phyloP scores from a whole-genome alignment of 1,284 basidiomycete species.

The Trametes versicolor region DNA sequence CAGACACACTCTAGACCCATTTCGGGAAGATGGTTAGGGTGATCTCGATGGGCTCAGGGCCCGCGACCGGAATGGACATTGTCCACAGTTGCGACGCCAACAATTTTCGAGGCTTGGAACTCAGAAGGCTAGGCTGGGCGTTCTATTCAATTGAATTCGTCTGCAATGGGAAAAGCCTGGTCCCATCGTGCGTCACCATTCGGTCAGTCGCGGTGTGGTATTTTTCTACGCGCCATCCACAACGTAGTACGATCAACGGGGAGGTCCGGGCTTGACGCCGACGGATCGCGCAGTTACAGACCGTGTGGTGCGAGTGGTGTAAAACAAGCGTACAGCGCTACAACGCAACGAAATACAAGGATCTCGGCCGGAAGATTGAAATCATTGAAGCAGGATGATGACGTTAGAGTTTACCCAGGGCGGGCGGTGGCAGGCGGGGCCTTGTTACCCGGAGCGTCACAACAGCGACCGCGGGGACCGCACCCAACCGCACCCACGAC shows the following conservation, averaged over 20 bases:
- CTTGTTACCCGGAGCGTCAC: constrained; percentile 29
- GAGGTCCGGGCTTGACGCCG: not conserved
- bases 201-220: not conserved
- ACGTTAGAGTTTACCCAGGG: constrained; percentile 34
- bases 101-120: constrained; percentile 14
- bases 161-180: constrained; percentile 2
- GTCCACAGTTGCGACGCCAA: constrained; percentile 7
- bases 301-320: not conserved
- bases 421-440: constrained; percentile 16
- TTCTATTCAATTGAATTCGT: not conserved
- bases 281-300: constrained; percentile 1
- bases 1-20: not conserved
- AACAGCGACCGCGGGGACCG: constrained; percentile 27
- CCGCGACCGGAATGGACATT: constrained; percentile 20
- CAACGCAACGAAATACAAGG: constrained; percentile 11
- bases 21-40: not conserved
- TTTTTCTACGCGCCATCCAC: not conserved
- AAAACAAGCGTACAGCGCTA: not conserved
- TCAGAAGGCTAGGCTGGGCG: not conserved
- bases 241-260: constrained; percentile 6
- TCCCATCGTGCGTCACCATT: not conserved
- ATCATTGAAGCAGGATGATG: constrained; percentile 22
- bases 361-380: constrained; percentile 29
- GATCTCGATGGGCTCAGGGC: constrained; percentile 14
- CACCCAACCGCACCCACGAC: constrained; percentile 18